Evolutionary conservation across 768 basidiomycete species (phyloP).

Genomic region (Exidia glandulosa): DNA sequence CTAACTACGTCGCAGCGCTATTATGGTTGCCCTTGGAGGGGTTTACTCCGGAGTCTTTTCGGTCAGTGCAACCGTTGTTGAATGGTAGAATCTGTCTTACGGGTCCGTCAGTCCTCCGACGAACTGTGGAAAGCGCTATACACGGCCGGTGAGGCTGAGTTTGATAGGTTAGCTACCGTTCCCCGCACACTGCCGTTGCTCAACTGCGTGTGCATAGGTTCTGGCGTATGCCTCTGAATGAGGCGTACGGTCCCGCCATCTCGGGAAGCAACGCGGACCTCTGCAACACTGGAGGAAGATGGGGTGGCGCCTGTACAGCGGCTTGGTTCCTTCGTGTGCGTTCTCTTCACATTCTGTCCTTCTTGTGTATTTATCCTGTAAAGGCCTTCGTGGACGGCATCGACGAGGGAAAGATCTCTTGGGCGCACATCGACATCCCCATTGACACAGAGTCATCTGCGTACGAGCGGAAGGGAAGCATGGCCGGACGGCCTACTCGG

Average conservation of each 20-base stretch:
- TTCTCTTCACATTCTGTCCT: background rate
- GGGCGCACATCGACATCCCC: slow-evolving; percentile 83
- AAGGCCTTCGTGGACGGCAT: slow-evolving; percentile 66
- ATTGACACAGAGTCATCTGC: slow-evolving; percentile 42
- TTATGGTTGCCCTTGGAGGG: slow-evolving; percentile 64
- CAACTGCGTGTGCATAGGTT: slow-evolving; percentile 28
- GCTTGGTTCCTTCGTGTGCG: slow-evolving; percentile 67
- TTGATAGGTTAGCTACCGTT: slow-evolving; percentile 33
- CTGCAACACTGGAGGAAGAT: slow-evolving; percentile 67
- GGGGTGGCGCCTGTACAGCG: slow-evolving; percentile 67
- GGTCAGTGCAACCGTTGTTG: slow-evolving; percentile 27
- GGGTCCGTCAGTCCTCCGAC: slow-evolving; percentile 48
- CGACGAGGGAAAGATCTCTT: slow-evolving; percentile 52
- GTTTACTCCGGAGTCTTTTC: slow-evolving; percentile 70
- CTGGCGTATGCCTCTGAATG: slow-evolving; percentile 86
- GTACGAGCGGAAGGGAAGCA: slow-evolving; percentile 63
- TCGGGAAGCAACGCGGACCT: slow-evolving; percentile 69
- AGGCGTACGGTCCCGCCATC: slow-evolving; percentile 71
- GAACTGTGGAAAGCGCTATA: slow-evolving; percentile 61
- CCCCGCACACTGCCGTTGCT: background rate
- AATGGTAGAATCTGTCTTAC: background rate
- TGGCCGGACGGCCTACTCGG: slow-evolving; percentile 76
- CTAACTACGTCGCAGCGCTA: slow-evolving; percentile 48
- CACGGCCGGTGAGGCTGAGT: slow-evolving; percentile 58
- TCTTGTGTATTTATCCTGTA: background rate